Base-by-base conservation (phyloP, 2,329 filamentous ascomycete genomes). In the Aspergillus sp. region DNA sequence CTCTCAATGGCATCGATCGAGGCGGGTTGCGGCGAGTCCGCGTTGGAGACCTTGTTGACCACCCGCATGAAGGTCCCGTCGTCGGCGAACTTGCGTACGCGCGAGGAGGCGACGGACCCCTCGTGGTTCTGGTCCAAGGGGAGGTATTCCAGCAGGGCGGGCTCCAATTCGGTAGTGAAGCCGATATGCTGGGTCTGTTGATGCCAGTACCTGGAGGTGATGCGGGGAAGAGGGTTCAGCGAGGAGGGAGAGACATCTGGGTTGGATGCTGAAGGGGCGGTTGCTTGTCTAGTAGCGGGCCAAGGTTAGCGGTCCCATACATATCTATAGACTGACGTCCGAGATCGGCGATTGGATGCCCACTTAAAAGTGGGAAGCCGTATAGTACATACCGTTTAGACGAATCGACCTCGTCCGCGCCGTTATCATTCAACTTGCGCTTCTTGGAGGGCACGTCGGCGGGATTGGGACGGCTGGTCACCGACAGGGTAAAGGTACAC, bases 41-140 rank as follows among this genome's bases (percentile, higher is more conserved):
- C 63, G 49, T 62, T 50, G 43, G 67, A 61, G 19, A 64, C 54
- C 14, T 65, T 60, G 49, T 72, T 64, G 30, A 71, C 57, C 16
- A 74, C 66, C 11, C 70, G 68, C 69, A 74, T 73, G 50, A 70
- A 74, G n/a, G 66, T 71, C 45, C 66, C 70, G 54, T 73, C 70
- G 53, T 72, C 67, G 20, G 63, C 64, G 47, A 71, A 66, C 49
- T 68, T 69, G 24, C 71, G 67, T 45, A 75, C 68, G 32, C 70
- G 69, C 10, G 69, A 66, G 4, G 65, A 53, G 11, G 68, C 65
- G 4, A 75, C 59, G 7, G 64, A 60, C 26, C 66, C 69, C 55
- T 75, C 71, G 52, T 72, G 65, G 55, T 74, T 72, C 50, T 68
- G 59, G 54, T 74, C 72, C 17, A 74, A 57, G 0, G 73, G 71